Percentiles rank a stretch among this genome's conserved stretches.
Evolutionary conservation across 305 asterid species (phyloP).

Genomic region (Fraxinus paxiana): DNA sequence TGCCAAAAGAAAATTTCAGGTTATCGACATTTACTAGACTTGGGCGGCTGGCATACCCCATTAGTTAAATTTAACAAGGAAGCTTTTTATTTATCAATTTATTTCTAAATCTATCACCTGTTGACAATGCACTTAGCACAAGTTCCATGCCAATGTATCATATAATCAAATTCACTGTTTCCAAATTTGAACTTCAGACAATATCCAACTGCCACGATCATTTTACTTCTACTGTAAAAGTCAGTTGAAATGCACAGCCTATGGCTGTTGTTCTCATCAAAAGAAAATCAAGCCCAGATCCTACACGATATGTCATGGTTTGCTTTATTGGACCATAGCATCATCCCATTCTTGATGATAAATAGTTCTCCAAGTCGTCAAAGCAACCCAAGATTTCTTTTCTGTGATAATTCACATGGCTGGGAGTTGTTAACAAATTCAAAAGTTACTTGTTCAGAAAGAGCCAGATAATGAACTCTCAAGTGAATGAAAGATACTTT

Average conservation of each 20-base stretch:
- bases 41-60: not conserved
- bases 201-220: conserved; percentile 2
- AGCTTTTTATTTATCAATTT: not conserved
- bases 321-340: conserved; percentile 10
- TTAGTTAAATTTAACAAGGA: not conserved
- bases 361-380: not conserved
- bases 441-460: not conserved
- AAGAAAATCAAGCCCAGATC: not conserved
- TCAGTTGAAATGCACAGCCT: not conserved
- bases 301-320: conserved; percentile 11
- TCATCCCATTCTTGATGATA: not conserved
- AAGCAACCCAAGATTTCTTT: conserved; percentile 7
- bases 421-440: conserved; percentile 1
- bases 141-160: not conserved
- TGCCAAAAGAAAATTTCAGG: conserved; percentile 3
- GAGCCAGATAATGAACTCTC: not conserved
- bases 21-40: not conserved
- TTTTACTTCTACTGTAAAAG: conserved; percentile 9
- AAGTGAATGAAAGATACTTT: not conserved
- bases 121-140: not conserved
- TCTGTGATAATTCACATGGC: conserved; percentile 11
- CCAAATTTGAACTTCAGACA: not conserved
- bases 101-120: not conserved
- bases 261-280: not conserved
- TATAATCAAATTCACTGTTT: conserved; percentile 3